These are phyloP conservation scores for Russula vinacea DNA, from an alignment of 768 basidiomycete genomes.

Conservation along the genomic window DNA sequence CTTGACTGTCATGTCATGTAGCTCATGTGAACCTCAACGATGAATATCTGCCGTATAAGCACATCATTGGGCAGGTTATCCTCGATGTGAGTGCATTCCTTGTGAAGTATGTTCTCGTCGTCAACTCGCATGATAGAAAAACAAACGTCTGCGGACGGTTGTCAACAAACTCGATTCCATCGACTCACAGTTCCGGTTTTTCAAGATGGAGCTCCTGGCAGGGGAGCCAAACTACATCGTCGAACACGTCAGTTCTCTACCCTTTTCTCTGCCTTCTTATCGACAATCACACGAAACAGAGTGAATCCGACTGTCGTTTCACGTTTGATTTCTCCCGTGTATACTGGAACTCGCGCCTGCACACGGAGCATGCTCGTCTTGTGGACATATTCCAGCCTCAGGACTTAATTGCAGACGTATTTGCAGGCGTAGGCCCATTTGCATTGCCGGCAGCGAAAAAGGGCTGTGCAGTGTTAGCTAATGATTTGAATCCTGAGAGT, in stretches of 20 bases:
- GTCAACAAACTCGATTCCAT: slow-evolving; percentile 94
- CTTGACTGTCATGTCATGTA: slow-evolving; percentile 36
- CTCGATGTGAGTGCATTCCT: slow-evolving; percentile 63
- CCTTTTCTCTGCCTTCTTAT: neutral
- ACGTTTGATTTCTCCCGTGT: slow-evolving; percentile 93
- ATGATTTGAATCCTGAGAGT: slow-evolving; percentile 91
- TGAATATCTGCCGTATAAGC: slow-evolving; percentile 88
- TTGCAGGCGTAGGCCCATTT: slow-evolving; percentile 97
- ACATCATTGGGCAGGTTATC: slow-evolving; percentile 87
- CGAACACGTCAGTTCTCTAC: slow-evolving; percentile 62
- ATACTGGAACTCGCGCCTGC: slow-evolving; percentile 97
- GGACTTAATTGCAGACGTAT: slow-evolving; percentile 87
- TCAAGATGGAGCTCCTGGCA: slow-evolving; percentile 94
- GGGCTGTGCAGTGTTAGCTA: slow-evolving; percentile 85
- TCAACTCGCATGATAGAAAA: slow-evolving; percentile 61
- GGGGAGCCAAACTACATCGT: slow-evolving; percentile 86
- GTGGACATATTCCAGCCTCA: slow-evolving; percentile 67
- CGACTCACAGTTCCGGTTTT: slow-evolving; percentile 83
- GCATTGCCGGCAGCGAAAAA: slow-evolving; percentile 90
- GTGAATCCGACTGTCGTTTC: slow-evolving; percentile 82
- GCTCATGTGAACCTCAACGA: slow-evolving; percentile 90
- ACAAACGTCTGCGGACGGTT: slow-evolving; percentile 74
- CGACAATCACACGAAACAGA: slow-evolving; percentile 43
- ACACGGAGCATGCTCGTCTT: slow-evolving; percentile 86
- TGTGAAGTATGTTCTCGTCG: slow-evolving; percentile 1